Conservation (phyloP, 306 rosid genomes). For the Astragalus membranaceus region DNA sequence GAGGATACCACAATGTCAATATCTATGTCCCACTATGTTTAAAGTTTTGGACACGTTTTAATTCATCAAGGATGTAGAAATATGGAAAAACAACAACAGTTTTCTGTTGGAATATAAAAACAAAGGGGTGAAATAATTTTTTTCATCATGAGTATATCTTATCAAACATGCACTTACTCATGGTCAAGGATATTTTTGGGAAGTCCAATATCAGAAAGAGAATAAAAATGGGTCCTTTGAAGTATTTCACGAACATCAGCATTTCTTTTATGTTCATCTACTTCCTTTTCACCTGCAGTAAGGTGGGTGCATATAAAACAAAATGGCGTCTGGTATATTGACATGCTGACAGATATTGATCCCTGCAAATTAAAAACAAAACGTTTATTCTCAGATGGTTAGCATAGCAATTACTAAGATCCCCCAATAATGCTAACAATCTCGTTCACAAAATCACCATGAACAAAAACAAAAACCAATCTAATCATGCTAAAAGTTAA, state of each 20-base stretch:
- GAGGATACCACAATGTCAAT: neutral
- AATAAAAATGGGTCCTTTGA: conserved; percentile 64
- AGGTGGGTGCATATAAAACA: conserved; percentile 93
- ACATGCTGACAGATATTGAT: conserved; percentile 86
- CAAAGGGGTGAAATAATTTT: too few species aligned
- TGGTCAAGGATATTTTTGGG: conserved; percentile 60
- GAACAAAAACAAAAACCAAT: neutral
- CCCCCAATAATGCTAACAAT: neutral
- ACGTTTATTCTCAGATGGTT: conserved; percentile 12
- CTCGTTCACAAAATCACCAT: neutral
- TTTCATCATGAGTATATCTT: too few species aligned
- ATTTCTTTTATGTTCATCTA: conserved; percentile 66
- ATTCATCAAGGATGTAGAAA: neutral
- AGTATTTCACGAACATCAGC: conserved; percentile 75
- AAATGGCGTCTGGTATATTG: conserved; percentile 79
- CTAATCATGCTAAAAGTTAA: neutral
- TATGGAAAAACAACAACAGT: neutral
- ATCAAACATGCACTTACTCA: conserved; percentile 55
- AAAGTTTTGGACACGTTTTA: neutral
- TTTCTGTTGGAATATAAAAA: too few species aligned
- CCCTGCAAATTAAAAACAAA: conserved; percentile 50
- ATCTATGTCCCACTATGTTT: neutral
- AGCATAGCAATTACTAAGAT: neutral
- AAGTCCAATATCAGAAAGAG: conserved; percentile 48
- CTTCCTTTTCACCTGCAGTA: conserved; percentile 80